These are phyloP conservation scores for Globisporangium paddicum DNA, from an alignment of 352 stramenopile genomes.

Conservation along the genomic window DNA sequence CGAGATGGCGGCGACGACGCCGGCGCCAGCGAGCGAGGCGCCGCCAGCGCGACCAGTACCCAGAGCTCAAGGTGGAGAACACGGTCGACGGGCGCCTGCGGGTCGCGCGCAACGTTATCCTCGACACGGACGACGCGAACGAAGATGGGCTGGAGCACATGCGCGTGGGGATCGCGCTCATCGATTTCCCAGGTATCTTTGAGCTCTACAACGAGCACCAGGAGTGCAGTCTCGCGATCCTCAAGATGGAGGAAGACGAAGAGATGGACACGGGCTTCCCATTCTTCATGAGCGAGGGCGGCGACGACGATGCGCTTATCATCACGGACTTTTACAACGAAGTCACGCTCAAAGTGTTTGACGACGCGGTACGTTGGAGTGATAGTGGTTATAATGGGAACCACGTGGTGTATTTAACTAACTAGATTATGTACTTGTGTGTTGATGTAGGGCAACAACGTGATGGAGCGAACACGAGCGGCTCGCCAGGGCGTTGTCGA, in stretches of 20 bases:
- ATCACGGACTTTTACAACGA: conserved; percentile 63
- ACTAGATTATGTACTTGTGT: too few species aligned
- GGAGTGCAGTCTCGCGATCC: conserved; percentile 52
- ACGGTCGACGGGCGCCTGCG: conserved; percentile 40
- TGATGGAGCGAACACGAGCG: conserved; percentile 51
- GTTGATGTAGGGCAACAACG: conserved; percentile 36
- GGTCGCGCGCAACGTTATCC: conserved; percentile 53
- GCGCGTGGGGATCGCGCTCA: conserved; percentile 50
- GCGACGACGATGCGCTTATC: conserved; percentile 62
- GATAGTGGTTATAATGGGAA: too few species aligned
- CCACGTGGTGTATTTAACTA: too few species aligned
- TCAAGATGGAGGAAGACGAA: conserved; percentile 82
- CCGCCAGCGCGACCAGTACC: conserved; percentile 24
- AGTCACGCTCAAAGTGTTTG: conserved; percentile 44
- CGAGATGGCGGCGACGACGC: not conserved
- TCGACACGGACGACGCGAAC: conserved; percentile 65
- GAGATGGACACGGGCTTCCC: conserved; percentile 46
- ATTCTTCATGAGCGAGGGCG: conserved; percentile 66
- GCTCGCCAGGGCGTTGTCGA: conserved; percentile 42
- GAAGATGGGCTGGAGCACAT: conserved; percentile 59
- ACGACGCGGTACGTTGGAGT: conserved; percentile 53
- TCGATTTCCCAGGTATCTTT: conserved; percentile 73
- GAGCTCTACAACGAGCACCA: conserved; percentile 66
- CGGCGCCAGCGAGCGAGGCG: not conserved
- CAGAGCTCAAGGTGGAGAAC: conserved; percentile 50